Base-by-base conservation (phyloP, 305 asterid genomes). In the Lippia alba region DNA sequence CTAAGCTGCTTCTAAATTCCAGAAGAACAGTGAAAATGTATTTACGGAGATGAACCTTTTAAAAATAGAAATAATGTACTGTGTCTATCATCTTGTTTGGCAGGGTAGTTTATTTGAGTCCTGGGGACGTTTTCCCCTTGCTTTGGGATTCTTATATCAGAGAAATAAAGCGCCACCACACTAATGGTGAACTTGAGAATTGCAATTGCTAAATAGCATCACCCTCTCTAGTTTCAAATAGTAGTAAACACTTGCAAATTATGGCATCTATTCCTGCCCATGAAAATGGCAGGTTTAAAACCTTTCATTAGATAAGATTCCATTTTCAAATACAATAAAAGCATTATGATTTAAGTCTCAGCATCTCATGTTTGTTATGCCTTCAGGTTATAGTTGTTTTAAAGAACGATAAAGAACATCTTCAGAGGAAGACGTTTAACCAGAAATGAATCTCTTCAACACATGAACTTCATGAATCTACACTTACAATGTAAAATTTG, bases 1-100 rank as follows among this genome's bases (percentile, higher is more conserved):
- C 61, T 58, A 66, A 32, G 64, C 69, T 64, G 73, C 59, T 56
- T 62, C 24, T 4, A 39, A 33, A 50, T 61, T 60, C 53, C 59
- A 24, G 6, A 32, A 19, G 17, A n/a, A 18, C 49, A 5, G 61
- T 14, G 32, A 24, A 41, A 11, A 8, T 48, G 34, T 11, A n/a
- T 20, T 48, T 24, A 24, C 16, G 61, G 49, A 61, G 36, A 50
- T n/a, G 15, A n/a, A 40, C 9, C 0, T 56, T 9, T 12, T 11
- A 48, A 30, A 55, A 63, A 1, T 46, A 34, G 39, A 9, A 36
- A 40, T 46, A 32, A 7, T 41, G 14, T 36, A 18, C 56, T n/a
- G 19, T 24, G 30, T 24, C 30, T 33, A 15, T 70, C 40, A 55
- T 48, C 41, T 50, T 36, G 45, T 55, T n/a, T 20, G 48, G 40